A percentile compares a stretch with the other conserved stretches of the same genome.
phyloP scores from a whole-genome alignment of 2,329 filamentous ascomycete species.

The Sphaceloma murrayae region DNA sequence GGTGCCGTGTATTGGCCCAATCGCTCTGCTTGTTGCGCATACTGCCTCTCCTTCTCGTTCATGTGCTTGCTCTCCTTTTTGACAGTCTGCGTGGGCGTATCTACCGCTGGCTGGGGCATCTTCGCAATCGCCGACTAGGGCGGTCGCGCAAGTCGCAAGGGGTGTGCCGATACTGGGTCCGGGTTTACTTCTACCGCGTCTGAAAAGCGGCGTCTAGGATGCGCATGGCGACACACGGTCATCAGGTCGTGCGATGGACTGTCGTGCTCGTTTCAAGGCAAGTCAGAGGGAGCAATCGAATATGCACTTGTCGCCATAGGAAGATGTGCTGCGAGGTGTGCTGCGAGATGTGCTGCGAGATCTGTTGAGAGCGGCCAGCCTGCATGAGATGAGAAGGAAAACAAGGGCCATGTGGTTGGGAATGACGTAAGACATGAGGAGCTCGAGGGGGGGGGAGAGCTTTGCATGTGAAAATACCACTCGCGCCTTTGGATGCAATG shows the following conservation, averaged over 20 bases:
- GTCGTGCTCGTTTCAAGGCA: too few species aligned
- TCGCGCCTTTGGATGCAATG: too few species aligned
- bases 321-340: constrained; percentile 31
- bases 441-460: too few species aligned
- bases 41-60: constrained; percentile 36
- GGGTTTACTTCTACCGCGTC: too few species aligned
- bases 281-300: too few species aligned
- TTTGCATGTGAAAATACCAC: background rate
- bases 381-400: background rate
- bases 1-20: constrained; percentile 34
- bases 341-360: too few species aligned
- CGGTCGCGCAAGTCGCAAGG: too few species aligned
- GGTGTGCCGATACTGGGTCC: too few species aligned
- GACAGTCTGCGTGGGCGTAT: constrained; percentile 10
- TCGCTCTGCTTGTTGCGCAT: constrained; percentile 49
- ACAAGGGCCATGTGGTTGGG: background rate
- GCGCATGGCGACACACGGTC: too few species aligned
- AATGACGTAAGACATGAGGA: background rate
- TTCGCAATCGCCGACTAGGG: background rate
- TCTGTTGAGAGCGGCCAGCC: background rate
- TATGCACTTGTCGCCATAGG: too few species aligned
- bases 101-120: constrained; percentile 11
- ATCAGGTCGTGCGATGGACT: too few species aligned
- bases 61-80: constrained; percentile 32
- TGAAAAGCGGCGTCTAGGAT: too few species aligned